Percentiles rank a stretch among this genome's conserved stretches.
Evolutionary conservation across 139 green algal genomes (phyloP).

Genomic region (Chlorella sp.): DNA sequence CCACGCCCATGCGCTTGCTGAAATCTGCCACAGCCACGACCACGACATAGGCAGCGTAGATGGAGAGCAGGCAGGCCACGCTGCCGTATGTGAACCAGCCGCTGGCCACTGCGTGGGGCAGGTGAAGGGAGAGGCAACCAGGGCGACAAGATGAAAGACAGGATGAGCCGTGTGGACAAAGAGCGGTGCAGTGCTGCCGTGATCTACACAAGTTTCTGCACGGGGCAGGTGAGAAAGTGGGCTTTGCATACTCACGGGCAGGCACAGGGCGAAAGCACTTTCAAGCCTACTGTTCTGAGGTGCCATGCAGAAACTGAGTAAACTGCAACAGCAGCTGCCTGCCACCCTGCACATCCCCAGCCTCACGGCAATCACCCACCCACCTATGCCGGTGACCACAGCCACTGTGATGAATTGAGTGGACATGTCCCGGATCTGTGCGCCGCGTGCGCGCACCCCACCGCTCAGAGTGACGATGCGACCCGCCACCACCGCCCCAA

Average conservation of each 20-base stretch:
- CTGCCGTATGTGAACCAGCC: slow-evolving; percentile 39
- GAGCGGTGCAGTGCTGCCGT: slow-evolving; percentile 53
- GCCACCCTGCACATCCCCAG: not conserved
- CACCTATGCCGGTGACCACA: slow-evolving; percentile 34
- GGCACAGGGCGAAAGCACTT: not conserved
- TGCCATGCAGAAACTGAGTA: too few relatives aligned
- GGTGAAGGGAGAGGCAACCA: too few relatives aligned
- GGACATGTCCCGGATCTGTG: slow-evolving; percentile 82
- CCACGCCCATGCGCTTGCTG: slow-evolving; percentile 44
- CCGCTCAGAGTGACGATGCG: slow-evolving; percentile 56
- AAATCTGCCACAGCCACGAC: slow-evolving; percentile 80
- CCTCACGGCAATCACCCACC: not conserved
- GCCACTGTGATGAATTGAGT: slow-evolving; percentile 61
- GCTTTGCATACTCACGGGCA: too few relatives aligned
- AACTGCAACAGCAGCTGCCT: not conserved
- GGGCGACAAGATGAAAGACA: too few relatives aligned
- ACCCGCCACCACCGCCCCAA: slow-evolving; percentile 73
- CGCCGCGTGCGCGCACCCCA: slow-evolving; percentile 71
- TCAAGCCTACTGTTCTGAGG: too few relatives aligned
- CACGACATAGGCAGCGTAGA: slow-evolving; percentile 74
- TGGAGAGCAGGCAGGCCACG: slow-evolving; percentile 54
- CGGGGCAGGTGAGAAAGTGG: too few relatives aligned
- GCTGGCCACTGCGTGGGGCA: slow-evolving; percentile 6
- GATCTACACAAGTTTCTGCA: slow-evolving; percentile 33
- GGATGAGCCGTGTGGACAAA: slow-evolving; percentile 73